Evolutionary conservation across 257 asterid species (phyloP), one percentile per base, ranked within the genome.

Genomic region (Galeopsis tetrahit): DNA sequence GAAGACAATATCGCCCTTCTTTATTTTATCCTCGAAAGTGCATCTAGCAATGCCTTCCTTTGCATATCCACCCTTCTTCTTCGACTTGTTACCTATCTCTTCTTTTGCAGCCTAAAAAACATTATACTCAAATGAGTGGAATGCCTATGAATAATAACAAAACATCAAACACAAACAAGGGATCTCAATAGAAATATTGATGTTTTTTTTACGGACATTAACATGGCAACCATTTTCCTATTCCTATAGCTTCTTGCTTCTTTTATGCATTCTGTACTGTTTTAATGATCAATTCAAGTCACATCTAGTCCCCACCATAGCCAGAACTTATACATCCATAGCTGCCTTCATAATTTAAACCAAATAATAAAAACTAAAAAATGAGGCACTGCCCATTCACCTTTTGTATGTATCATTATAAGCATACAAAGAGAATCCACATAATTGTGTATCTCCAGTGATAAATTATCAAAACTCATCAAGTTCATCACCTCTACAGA

Each of bases 21-120:
- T 90, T 28, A 94, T 89, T 80, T 69, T 91, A 84, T 91, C 99
- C 86, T 94, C 97, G 53, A 94, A 94, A 51, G 99, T 94, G 84
- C 99, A 94, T 87, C 99, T 87, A 58, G 93, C 97, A 80, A 94
- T 88, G 72, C 96, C 99, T 75, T 90, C 97, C 81, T 88, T 89
- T 21, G 84, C 78, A 69, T 38, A 60, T 56, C 95, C 97, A 33
- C 95, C 99, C 86, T 80, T 94, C 88, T 85, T 94, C 78, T 69
- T 82, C 43, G 83, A 83, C 80, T 82, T 78, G 88, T 89, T 90
- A 36, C 88, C 97, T 55, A 88, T 76, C 85, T 91, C 98, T 75
- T 88, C 96, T 80, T 92, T 90, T 38, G 93, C 97, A 80, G 93
- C 99, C 98, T 91, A 49, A 75, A 53, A 34, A 28, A 32, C 48